These are phyloP conservation scores for Durio zibethinus DNA, from an alignment of 345 rosid species.

Conservation along the genomic window DNA sequence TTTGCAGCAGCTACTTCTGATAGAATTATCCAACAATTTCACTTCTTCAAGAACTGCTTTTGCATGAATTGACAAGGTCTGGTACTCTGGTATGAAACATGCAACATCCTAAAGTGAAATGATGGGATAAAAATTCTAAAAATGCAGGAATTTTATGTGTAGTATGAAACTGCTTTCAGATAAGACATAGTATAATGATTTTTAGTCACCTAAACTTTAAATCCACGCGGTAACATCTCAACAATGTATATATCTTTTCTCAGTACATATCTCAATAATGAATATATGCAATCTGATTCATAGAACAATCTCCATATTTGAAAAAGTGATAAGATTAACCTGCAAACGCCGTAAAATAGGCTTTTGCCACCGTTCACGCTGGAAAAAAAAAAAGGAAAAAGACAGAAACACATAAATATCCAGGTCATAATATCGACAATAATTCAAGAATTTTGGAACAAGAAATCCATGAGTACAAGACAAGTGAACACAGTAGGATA, in stretches of 20 bases:
- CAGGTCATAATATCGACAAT: constrained; percentile 2
- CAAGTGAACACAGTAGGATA: constrained; percentile 11
- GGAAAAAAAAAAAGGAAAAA: constrained; percentile 20
- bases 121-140: background rate
- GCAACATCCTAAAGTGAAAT: background rate
- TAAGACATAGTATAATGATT: background rate
- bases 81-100: background rate
- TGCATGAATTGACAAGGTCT: background rate
- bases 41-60: background rate
- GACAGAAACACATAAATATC: constrained; percentile 5
- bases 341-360: constrained; percentile 95
- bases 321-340: constrained; percentile 47
- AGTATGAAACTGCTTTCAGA: background rate
- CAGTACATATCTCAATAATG: background rate
- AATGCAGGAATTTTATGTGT: background rate
- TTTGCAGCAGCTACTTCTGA: background rate
- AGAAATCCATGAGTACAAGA: background rate
- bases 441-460: background rate
- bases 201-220: background rate
- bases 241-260: background rate
- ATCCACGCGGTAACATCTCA: background rate
- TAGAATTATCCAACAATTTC: background rate
- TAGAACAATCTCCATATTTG: background rate
- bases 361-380: constrained; percentile 99
- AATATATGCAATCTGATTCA: background rate